Base-by-base conservation (phyloP, 1,284 basidiomycete genomes). In the Termitomyces sp. region DNA sequence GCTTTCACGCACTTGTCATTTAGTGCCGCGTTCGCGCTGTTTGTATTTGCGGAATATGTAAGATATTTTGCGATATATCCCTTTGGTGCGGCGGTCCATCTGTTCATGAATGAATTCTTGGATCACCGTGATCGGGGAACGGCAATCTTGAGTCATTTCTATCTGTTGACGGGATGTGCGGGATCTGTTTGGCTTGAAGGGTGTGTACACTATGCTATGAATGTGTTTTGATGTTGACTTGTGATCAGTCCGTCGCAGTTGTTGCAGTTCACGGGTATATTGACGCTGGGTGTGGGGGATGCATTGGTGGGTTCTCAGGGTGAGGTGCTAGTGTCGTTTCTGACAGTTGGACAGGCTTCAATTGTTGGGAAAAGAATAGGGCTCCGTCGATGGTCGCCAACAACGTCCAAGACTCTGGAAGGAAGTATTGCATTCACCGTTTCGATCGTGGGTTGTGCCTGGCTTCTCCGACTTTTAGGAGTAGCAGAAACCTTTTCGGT, bases 51-150 rank as follows among this genome's bases (percentile, higher is more conserved):
- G 51, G 94, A 97, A 72, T 97, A 97, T 72, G 81, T 96, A 58
- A 89, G 97, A 46, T 99, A 98, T 71, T 99, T 98, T 71, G 97
- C 97, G 31, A 81, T 99, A 30, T 98, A 96, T 71, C 97, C 97
- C 3, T 90, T 98, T 62, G 94, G 95, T 7, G 96, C 92, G 4
- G 79, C 85, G 10, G 83, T 99, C 24, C 97, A 99, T 72, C 74
- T 98, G 56, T 99, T 99, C 72, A 86, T 99, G 80, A 91, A 89
- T 72, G 96, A 99, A 69, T 99, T 99, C 65, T 75, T 98, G 65
- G 97, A 99, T 68, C 78, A 88, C 62, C 94, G 95, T 73, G 97
- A 99, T 69, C 82, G 86, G 44, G 97, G 97, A 5, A 97, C 96
- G 8, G 97, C 95, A 10, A 97, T 99, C 62, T 70, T 99, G 57